Percentiles rank a stretch among this genome's conserved stretches.
Conservation (phyloP, 2,329 filamentous ascomycete genomes). For the Aspergillus quadricinctus region DNA sequence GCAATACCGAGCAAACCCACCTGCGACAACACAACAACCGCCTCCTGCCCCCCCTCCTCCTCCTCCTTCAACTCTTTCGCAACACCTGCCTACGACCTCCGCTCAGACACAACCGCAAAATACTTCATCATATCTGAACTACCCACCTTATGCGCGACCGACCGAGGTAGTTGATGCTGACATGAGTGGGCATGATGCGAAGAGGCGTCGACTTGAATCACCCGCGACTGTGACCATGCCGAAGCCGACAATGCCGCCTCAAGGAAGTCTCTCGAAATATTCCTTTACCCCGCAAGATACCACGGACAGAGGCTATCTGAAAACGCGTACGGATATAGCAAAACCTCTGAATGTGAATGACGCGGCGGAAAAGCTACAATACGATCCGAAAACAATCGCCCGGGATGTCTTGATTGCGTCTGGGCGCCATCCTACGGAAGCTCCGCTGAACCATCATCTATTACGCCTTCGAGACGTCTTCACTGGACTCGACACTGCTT, state of each 20-base stretch:
- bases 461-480: constrained; percentile 44
- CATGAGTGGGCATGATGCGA: constrained; percentile 2
- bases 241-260: constrained; percentile 1
- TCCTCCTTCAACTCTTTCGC: background rate
- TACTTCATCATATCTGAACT: background rate
- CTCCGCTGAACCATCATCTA: constrained; percentile 57
- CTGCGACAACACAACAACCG: background rate
- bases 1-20: background rate
- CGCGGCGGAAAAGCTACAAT: constrained; percentile 45
- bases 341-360: constrained; percentile 40
- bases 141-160: background rate
- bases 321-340: constrained; percentile 36
- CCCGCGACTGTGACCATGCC: background rate
- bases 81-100: background rate
- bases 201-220: constrained; percentile 12
- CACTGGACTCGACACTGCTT: constrained; percentile 38
- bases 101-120: background rate
- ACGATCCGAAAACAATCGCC: constrained; percentile 60
- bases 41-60: background rate
- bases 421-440: constrained; percentile 57
- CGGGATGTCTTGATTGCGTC: constrained; percentile 59
- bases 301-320: constrained; percentile 18
- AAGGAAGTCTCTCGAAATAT: constrained; percentile 5
- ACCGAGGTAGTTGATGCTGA: background rate
- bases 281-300: constrained; percentile 8